These are phyloP conservation scores for Gossypium gossypioides DNA, from an alignment of 441 rosid genomes.

Conservation along the genomic window DNA sequence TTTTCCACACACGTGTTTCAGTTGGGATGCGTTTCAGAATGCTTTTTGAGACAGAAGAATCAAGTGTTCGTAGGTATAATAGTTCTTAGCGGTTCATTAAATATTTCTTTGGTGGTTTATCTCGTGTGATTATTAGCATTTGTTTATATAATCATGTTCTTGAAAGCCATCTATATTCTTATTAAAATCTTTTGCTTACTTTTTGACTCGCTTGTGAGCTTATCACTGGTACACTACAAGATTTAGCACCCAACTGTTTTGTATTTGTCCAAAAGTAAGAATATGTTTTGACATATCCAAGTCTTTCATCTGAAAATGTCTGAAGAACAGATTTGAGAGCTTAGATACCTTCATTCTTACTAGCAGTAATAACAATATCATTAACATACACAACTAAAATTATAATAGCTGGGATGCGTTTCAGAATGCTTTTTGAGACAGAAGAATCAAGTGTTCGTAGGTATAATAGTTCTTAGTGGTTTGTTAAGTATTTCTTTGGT, in stretches of 20 bases:
- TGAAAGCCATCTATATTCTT: not conserved
- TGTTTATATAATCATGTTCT: not conserved
- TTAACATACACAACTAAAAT: no score
- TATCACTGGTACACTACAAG: not conserved
- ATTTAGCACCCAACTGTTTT: not conserved
- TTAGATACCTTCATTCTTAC: no score
- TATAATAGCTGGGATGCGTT: slow-evolving; percentile 22
- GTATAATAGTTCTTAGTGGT: slow-evolving; percentile 11
- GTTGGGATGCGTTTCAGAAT: slow-evolving; percentile 40
- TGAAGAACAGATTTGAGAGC: no score
- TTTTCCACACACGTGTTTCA: slow-evolving; percentile 31
- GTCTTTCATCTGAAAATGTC: no score
- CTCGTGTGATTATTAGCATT: not conserved
- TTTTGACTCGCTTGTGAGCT: not conserved
- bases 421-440: slow-evolving; percentile 38
- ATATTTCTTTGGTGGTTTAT: not conserved
- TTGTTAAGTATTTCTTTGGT: not conserved
- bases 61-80: slow-evolving; percentile 31
- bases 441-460: slow-evolving; percentile 36
- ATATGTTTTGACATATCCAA: not conserved
- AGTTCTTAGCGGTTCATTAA: not conserved
- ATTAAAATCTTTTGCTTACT: not conserved
- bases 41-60: slow-evolving; percentile 41
- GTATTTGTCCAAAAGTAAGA: not conserved
- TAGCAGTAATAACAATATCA: no score